Evolutionary conservation across 192 early-diverging fungal species (phyloP).

Genomic region (Backusella liffmaniae): DNA sequence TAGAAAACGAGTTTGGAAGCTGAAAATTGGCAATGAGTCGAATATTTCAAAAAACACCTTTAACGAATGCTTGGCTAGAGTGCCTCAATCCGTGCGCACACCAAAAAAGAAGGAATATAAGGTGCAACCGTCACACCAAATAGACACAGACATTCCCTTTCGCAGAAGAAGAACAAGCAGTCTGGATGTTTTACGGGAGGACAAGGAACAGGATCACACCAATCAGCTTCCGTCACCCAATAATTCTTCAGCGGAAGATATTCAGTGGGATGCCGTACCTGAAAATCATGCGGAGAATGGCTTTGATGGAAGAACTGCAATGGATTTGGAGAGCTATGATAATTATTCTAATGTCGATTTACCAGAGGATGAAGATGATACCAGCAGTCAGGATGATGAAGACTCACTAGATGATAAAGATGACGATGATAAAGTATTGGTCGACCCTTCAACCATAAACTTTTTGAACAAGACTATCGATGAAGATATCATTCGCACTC

Average conservation of each 20-base stretch:
- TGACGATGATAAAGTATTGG: constrained; percentile 7
- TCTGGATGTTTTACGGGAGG: constrained; percentile 25
- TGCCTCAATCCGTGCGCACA: constrained; percentile 6
- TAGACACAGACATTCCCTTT: neutral
- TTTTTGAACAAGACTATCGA: constrained; percentile 33
- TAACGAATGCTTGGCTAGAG: constrained; percentile 4
- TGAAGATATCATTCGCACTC: constrained; percentile 35
- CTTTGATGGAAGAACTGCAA: neutral
- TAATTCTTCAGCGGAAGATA: neutral
- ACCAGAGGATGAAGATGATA: constrained; percentile 9
- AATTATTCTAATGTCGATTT: constrained; percentile 13
- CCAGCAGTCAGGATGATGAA: constrained; percentile 4
- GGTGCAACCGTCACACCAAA: neutral
- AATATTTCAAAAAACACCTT: constrained; percentile 34
- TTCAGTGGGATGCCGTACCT: neutral
- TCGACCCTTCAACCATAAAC: constrained; percentile 10
- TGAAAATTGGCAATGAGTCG: constrained; percentile 38
- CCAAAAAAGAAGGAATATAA: neutral
- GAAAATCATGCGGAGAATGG: neutral
- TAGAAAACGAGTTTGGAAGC: constrained; percentile 36
- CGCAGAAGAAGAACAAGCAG: constrained; percentile 32
- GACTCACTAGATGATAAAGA: constrained; percentile 5
- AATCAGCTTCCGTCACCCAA: neutral
- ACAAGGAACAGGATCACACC: neutral
- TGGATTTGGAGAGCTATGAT: constrained; percentile 1